Conservation (phyloP, 1,284 basidiomycete genomes). For the Apiotrichum gamsii region DNA sequence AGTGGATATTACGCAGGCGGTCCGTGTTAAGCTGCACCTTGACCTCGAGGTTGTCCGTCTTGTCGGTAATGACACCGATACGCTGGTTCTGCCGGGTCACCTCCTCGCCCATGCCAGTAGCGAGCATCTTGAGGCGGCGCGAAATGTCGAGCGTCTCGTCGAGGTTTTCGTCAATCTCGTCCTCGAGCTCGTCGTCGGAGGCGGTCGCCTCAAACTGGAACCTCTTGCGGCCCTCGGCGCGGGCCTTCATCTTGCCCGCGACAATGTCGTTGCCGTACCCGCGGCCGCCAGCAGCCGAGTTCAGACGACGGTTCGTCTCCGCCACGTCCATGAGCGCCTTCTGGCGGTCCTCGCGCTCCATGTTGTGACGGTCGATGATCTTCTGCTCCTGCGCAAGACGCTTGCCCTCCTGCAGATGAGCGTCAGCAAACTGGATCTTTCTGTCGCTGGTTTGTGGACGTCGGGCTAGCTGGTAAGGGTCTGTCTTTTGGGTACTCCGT, state of each 20-base stretch:
- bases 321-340: slow-evolving; percentile 77
- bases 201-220: slow-evolving; percentile 93
- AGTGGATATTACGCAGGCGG: slow-evolving; percentile 44
- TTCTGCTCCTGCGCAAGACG: slow-evolving; percentile 85
- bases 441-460: no score
- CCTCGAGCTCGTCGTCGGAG: slow-evolving; percentile 83
- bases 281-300: slow-evolving; percentile 58
- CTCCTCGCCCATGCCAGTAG: slow-evolving; percentile 56
- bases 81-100: slow-evolving; percentile 45
- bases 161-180: slow-evolving; percentile 81
- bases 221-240: slow-evolving; percentile 43
- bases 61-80: slow-evolving; percentile 45
- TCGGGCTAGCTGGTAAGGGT: no score
- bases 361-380: slow-evolving; percentile 77
- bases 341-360: slow-evolving; percentile 79
- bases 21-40: slow-evolving; percentile 46
- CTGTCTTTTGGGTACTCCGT: no score
- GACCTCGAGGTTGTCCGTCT: slow-evolving; percentile 48
- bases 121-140: slow-evolving; percentile 75
- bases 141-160: slow-evolving; percentile 79
- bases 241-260: background rate
- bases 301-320: slow-evolving; percentile 79
- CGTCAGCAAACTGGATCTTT: no score
- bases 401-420: slow-evolving; percentile 60
- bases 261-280: background rate